Evolutionary conservation across 2,329 filamentous ascomycete genomes (phyloP), one percentile per base, ranked within the genome.

Genomic region (Talaromyces funiculosus): DNA sequence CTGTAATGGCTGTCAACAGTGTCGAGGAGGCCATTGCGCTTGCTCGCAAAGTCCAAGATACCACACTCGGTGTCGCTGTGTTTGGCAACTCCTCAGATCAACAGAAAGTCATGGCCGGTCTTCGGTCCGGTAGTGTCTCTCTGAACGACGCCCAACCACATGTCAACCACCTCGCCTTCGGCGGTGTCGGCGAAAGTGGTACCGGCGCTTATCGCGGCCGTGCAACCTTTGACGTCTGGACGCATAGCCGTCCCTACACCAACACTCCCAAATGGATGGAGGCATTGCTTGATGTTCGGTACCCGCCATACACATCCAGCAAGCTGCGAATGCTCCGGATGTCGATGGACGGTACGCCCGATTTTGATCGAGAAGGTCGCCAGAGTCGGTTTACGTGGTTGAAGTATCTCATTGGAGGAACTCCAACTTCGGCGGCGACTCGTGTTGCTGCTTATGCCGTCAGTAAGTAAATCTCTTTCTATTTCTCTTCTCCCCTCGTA

Each of bases 21-120:
- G 80, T 97, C n/a, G 90, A 96, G 65, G 85, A 95, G 69, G 93
- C 92, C 54, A 92, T 97, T 72, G 82, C 81, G 40, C 85, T 92
- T 65, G 90, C 90, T 63, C 93, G 95, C 73, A 78, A 84, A 59
- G 84, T 97, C 53, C 87, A 96, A 74, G 83, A 86, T 56, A 97
- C 92, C 0, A 92, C 94, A 0, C 80, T 99, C 42, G 86, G 88
- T 9, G 80, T 97, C 47, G 96, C 91, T 73, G 84, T 90, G 5
- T 97, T 97, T 75, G 93, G 92, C 59, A 88, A 82, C 64, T 90
- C 91, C 68, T 80, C 80, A 3, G 93, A 97, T 72, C 90, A 88
- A 49, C 81, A 89, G 31, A 88, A 88, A 72, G 84, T 90, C 61
- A 81, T 90, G 55, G 75, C 77, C 63, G 75, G 78, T 61, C 82